Evolutionary conservation across 345 rosid species (phyloP).

Genomic region (Raphanus sativus): DNA sequence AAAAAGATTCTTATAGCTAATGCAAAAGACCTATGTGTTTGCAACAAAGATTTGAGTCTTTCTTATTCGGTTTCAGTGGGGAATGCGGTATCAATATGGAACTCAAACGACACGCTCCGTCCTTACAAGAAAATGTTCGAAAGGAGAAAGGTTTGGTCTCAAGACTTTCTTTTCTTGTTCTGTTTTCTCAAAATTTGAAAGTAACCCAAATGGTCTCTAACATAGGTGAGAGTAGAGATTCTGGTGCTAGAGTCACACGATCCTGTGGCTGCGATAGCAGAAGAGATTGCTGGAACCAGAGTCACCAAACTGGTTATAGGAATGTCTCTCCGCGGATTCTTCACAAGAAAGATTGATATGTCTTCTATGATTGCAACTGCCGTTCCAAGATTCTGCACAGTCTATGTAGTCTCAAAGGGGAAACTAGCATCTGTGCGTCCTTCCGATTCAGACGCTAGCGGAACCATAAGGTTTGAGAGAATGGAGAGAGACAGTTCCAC

Average conservation of each 20-base stretch:
- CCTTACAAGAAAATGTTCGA: slow-evolving; percentile 68
- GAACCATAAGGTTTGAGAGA: slow-evolving; percentile 47
- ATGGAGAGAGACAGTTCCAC: slow-evolving; percentile 49
- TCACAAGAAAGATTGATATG: slow-evolving; percentile 50
- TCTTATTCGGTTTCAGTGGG: slow-evolving; percentile 55
- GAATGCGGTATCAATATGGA: slow-evolving; percentile 63
- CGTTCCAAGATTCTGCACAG: slow-evolving; percentile 71
- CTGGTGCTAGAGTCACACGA: slow-evolving; percentile 61
- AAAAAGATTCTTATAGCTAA: neutral
- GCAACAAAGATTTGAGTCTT: neutral
- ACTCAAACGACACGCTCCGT: slow-evolving; percentile 53
- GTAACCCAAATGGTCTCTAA: neutral
- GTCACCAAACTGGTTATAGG: slow-evolving; percentile 79
- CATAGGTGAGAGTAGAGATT: slow-evolving; percentile 62
- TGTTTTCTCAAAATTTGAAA: slow-evolving; percentile 15
- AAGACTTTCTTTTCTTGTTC: neutral
- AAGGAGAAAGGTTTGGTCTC: slow-evolving; percentile 56
- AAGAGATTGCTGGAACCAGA: slow-evolving; percentile 51
- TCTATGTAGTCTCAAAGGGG: slow-evolving; percentile 74
- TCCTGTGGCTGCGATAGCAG: slow-evolving; percentile 64
- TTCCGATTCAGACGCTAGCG: slow-evolving; percentile 55
- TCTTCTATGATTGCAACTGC: slow-evolving; percentile 62
- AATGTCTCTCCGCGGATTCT: slow-evolving; percentile 59
- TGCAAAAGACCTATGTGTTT: neutral
- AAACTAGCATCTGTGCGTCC: slow-evolving; percentile 76